Evolutionary conservation across 345 rosid genomes (phyloP).

Genomic region (Cardiospermum halicacabum): DNA sequence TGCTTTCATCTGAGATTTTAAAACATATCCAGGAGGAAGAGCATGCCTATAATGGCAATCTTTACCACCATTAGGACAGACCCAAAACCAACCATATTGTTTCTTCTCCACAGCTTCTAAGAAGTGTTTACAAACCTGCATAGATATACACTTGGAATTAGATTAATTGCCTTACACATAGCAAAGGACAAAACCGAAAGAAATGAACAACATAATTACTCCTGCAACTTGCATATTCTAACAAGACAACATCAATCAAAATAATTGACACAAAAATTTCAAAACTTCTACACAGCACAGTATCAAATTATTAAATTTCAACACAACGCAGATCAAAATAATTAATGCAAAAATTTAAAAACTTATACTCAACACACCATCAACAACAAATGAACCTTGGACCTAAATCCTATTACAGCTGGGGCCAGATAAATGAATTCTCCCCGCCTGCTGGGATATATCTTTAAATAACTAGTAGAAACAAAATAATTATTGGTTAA

Average conservation of each 20-base stretch:
- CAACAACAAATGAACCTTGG: too few species aligned
- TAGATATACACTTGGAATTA: background rate
- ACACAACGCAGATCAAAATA: too few species aligned
- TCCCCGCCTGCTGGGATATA: too few species aligned
- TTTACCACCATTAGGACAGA: conserved; percentile 62
- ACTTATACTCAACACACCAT: too few species aligned
- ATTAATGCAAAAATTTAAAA: too few species aligned
- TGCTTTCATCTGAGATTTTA: conserved; percentile 71
- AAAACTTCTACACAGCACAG: background rate
- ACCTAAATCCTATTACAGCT: too few species aligned
- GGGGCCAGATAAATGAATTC: too few species aligned
- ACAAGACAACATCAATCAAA: background rate
- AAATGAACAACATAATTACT: background rate
- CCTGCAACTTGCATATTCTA: background rate
- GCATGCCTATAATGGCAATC: conserved; percentile 71
- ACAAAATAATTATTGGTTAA: too few species aligned
- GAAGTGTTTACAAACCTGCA: conserved; percentile 62
- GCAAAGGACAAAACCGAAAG: background rate
- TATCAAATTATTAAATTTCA: too few species aligned
- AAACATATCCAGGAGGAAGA: conserved; percentile 67
- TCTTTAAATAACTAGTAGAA: too few species aligned
- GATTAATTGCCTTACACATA: background rate
- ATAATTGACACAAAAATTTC: background rate
- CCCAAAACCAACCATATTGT: conserved; percentile 82
- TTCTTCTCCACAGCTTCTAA: conserved; percentile 76